A percentile compares a stretch with the other conserved stretches of the same genome.
Evolutionary conservation across 164 flowering plant species (phyloP).

Genomic region (Vitis amurensis): DNA sequence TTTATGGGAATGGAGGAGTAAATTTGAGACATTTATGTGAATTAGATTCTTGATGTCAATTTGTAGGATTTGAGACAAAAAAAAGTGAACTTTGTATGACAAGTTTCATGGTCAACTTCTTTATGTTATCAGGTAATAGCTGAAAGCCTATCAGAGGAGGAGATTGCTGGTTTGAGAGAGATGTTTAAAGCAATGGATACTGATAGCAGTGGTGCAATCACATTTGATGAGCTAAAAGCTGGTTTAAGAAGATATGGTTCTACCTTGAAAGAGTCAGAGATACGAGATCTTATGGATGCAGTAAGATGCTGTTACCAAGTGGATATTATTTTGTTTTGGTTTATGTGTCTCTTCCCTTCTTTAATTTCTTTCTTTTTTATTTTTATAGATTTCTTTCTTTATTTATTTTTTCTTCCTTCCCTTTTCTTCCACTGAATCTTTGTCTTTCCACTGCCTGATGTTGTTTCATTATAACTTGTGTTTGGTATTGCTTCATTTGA

Average conservation of each 20-base stretch:
- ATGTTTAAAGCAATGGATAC: conserved; percentile 97
- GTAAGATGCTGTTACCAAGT: conserved; percentile 33
- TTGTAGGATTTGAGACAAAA: no score
- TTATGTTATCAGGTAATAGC: conserved; percentile 74
- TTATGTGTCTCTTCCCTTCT: neutral
- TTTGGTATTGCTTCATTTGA: no score
- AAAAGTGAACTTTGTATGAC: no score
- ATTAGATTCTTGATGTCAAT: no score
- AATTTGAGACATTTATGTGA: no score
- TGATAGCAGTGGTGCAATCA: conserved; percentile 95
- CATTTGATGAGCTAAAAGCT: conserved; percentile 94
- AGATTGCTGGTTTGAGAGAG: conserved; percentile 94
- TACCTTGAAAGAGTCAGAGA: conserved; percentile 87
- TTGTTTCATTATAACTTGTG: no score
- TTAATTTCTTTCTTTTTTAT: neutral
- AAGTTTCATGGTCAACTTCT: neutral
- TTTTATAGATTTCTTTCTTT: neutral
- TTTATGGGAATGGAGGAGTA: neutral
- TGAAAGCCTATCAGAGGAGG: conserved; percentile 97
- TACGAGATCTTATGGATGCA: conserved; percentile 95
- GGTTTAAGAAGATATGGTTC: conserved; percentile 96
- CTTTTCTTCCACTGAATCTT: neutral
- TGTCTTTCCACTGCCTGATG: neutral
- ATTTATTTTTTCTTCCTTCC: neutral
- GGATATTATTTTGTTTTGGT: neutral